phyloP scores from a whole-genome alignment of 495 filamentous ascomycete species.

The Neurospora sp. region DNA sequence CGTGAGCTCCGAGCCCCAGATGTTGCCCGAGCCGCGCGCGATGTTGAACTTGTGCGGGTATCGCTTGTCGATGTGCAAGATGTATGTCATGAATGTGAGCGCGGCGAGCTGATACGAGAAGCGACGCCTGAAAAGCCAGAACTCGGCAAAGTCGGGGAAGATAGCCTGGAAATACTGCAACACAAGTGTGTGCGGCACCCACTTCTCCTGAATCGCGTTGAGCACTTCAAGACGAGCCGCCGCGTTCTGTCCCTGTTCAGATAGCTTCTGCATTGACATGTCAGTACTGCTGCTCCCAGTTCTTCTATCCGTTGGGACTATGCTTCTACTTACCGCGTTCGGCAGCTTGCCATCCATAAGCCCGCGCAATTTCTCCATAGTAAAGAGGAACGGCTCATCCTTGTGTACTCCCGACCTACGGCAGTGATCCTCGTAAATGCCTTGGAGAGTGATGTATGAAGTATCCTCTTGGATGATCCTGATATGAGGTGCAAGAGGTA shows the following conservation, averaged over 20 bases:
- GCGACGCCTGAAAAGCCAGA: constrained; percentile 95
- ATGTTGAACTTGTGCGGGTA: constrained; percentile 93
- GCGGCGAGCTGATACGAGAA: constrained; percentile 96
- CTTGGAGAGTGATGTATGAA: constrained; percentile 88
- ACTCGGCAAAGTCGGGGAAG: constrained; percentile 83
- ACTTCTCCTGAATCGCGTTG: constrained; percentile 81
- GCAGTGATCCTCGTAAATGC: constrained; percentile 92
- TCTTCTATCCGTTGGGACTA: background rate
- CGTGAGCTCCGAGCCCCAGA: constrained; percentile 93
- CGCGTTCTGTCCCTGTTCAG: constrained; percentile 44
- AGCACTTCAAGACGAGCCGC: constrained; percentile 72
- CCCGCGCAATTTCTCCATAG: constrained; percentile 81
- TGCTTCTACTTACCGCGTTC: constrained; percentile 30
- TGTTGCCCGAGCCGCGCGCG: constrained; percentile 76
- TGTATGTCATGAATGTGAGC: constrained; percentile 96
- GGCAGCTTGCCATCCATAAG: constrained; percentile 56
- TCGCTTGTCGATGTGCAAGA: constrained; percentile 88
- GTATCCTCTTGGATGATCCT: constrained; percentile 90
- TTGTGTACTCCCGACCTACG: constrained; percentile 74
- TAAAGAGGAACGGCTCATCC: constrained; percentile 90
- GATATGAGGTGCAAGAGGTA: constrained; percentile 86
- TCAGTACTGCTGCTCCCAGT: background rate
- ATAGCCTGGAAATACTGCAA: constrained; percentile 84
- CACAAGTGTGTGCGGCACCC: constrained; percentile 68
- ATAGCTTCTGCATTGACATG: constrained; percentile 37